These are phyloP conservation scores for Gastrodia elata DNA, from an alignment of 106 monocot genomes.

Conservation along the genomic window DNA sequence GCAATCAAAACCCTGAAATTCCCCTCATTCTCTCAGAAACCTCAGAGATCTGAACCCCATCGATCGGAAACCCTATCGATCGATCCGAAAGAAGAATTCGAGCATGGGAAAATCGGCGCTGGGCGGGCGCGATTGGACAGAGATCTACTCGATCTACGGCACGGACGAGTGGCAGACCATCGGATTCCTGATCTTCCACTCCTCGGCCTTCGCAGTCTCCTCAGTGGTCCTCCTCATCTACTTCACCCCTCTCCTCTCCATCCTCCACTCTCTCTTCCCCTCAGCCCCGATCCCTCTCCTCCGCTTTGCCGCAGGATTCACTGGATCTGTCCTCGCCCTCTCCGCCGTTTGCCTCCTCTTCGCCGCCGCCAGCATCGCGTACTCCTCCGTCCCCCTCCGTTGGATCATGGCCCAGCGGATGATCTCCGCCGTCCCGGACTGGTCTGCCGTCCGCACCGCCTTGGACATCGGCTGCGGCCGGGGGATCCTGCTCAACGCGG, in stretches of 20 bases:
- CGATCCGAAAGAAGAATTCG: background rate
- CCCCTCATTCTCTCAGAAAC: background rate
- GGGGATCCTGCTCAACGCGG: slow-evolving; percentile 52
- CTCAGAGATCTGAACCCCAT: background rate
- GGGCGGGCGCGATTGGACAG: slow-evolving; percentile 36
- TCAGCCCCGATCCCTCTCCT: slow-evolving; percentile 13
- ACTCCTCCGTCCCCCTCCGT: slow-evolving; percentile 51
- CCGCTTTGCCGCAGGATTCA: slow-evolving; percentile 20
- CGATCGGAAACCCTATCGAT: background rate
- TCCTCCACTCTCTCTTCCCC: slow-evolving; percentile 16
- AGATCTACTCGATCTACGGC: slow-evolving; percentile 64
- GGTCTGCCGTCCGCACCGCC: slow-evolving; percentile 60
- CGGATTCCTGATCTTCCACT: slow-evolving; percentile 40
- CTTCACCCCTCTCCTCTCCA: slow-evolving; percentile 20
- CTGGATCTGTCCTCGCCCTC: slow-evolving; percentile 26
- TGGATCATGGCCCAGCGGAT: slow-evolving; percentile 53
- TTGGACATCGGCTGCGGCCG: slow-evolving; percentile 64
- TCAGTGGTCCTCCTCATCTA: slow-evolving; percentile 28
- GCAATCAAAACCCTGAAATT: no score
- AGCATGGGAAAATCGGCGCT: background rate
- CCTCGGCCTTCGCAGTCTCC: slow-evolving; percentile 21
- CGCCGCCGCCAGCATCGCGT: slow-evolving; percentile 32
- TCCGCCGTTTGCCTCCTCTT: slow-evolving; percentile 39
- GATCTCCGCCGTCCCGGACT: slow-evolving; percentile 47
- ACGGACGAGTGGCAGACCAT: slow-evolving; percentile 42